phyloP scores from a whole-genome alignment of 495 filamentous ascomycete genomes.

The Neurospora africana region DNA sequence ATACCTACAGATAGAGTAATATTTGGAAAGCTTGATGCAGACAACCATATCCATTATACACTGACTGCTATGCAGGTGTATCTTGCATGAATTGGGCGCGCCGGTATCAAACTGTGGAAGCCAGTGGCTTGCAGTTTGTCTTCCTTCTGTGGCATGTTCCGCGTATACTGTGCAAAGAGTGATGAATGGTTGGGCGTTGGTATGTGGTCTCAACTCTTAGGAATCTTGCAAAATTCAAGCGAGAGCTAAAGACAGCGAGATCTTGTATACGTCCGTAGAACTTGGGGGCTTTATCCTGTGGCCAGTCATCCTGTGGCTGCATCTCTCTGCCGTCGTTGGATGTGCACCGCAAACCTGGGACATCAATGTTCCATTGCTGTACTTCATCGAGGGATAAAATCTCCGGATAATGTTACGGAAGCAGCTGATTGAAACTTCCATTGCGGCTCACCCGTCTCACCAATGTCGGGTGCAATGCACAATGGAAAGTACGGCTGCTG shows the following conservation, averaged over 20 bases:
- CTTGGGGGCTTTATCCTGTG: background rate
- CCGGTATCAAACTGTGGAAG: background rate
- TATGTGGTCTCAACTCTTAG: too few relatives aligned
- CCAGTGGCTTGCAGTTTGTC: background rate
- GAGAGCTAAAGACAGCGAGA: background rate
- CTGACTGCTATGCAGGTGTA: background rate
- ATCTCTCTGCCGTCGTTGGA: background rate
- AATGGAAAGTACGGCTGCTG: background rate
- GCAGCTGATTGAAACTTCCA: background rate
- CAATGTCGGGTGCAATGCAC: background rate
- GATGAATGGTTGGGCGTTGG: too few relatives aligned
- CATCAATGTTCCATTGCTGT: background rate
- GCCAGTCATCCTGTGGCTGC: background rate
- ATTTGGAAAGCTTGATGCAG: background rate
- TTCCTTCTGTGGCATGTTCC: background rate
- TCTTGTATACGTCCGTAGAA: background rate
- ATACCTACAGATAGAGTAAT: background rate
- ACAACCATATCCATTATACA: background rate
- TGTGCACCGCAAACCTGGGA: background rate
- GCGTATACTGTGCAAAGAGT: background rate
- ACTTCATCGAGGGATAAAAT: background rate
- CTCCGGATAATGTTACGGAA: background rate
- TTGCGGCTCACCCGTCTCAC: background rate
- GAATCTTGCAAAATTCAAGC: background rate
- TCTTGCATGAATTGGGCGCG: background rate